phyloP scores from a whole-genome alignment of 768 basidiomycete species.

The Cystobasidiopsis lactophilus region DNA sequence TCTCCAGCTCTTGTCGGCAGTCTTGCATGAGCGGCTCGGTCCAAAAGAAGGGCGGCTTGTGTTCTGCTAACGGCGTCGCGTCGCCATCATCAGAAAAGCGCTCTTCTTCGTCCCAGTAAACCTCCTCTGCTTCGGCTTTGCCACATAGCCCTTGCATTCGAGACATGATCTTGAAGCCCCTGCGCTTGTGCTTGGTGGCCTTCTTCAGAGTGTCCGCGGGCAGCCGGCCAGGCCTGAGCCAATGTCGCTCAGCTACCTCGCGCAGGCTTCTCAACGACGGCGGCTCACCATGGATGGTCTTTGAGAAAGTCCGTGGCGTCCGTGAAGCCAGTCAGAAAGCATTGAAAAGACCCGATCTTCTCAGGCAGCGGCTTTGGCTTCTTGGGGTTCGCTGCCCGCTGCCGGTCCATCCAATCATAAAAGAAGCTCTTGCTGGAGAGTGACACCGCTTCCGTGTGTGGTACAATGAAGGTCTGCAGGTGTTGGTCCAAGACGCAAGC shows the following conservation, averaged over 20 bases:
- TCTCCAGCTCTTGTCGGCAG: constrained; percentile 72
- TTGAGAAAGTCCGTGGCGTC: constrained; percentile 74
- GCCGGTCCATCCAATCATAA: constrained; percentile 75
- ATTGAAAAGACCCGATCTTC: constrained; percentile 79
- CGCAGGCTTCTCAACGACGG: not conserved
- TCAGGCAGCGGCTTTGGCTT: constrained; percentile 64
- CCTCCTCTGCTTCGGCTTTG: constrained; percentile 51
- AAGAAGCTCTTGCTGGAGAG: constrained; percentile 76
- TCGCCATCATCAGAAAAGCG: constrained; percentile 30
- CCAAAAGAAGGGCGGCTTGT: constrained; percentile 46
- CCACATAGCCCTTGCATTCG: constrained; percentile 38
- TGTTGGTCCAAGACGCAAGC: constrained; percentile 61
- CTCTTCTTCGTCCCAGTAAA: constrained; percentile 39
- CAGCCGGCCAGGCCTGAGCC: too few species aligned
- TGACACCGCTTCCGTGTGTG: constrained; percentile 60
- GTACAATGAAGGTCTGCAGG: constrained; percentile 56
- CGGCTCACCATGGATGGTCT: constrained; percentile 60
- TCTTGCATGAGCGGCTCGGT: constrained; percentile 50
- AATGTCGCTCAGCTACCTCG: not conserved
- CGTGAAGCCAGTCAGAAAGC: constrained; percentile 65
- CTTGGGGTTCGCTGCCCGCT: constrained; percentile 27
- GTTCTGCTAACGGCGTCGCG: not conserved
- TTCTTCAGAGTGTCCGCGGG: too few species aligned
- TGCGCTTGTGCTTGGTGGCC: not conserved
- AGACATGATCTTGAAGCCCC: constrained; percentile 1